Conservation (phyloP, 2,329 filamentous ascomycete genomes). For the Plectosphaerella cucumerina region DNA sequence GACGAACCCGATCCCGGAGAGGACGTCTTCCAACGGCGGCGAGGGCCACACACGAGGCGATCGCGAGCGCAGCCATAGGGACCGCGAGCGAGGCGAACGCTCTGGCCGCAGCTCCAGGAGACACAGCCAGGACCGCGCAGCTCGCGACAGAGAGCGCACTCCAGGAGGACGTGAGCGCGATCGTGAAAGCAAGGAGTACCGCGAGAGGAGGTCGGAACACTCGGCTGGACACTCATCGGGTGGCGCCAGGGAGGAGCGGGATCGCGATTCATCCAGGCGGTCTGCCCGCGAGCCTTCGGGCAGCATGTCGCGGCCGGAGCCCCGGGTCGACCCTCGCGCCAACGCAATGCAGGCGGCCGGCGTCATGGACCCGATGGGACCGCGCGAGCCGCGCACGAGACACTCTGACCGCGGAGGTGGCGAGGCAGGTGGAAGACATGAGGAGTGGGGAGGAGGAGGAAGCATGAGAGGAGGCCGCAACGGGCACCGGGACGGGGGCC, state of each 20-base stretch:
- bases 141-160: conserved; percentile 32
- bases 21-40: conserved; percentile 24
- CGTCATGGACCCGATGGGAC: not conserved
- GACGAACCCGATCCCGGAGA: conserved; percentile 34
- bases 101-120: conserved; percentile 31
- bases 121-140: conserved; percentile 31
- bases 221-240: conserved; percentile 16
- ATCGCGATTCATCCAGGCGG: conserved; percentile 13
- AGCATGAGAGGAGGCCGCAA: conserved; percentile 16
- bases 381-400: conserved; percentile 23
- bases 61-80: conserved; percentile 27
- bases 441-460: conserved; percentile 12
- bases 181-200: conserved; percentile 40
- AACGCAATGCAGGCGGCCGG: not conserved
- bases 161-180: too few relatives aligned
- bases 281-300: conserved; percentile 11
- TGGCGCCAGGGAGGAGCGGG: conserved; percentile 19
- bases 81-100: conserved; percentile 27
- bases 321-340: conserved; percentile 3
- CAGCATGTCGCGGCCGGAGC: not conserved
- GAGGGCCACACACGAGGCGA: conserved; percentile 33
- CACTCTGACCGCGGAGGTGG: conserved; percentile 8
- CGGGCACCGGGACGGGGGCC: conserved; percentile 24
- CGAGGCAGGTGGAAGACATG: conserved; percentile 20
- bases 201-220: conserved; percentile 34